Base-by-base conservation (phyloP, 345 rosid genomes). In the Gossypium stocksii region DNA sequence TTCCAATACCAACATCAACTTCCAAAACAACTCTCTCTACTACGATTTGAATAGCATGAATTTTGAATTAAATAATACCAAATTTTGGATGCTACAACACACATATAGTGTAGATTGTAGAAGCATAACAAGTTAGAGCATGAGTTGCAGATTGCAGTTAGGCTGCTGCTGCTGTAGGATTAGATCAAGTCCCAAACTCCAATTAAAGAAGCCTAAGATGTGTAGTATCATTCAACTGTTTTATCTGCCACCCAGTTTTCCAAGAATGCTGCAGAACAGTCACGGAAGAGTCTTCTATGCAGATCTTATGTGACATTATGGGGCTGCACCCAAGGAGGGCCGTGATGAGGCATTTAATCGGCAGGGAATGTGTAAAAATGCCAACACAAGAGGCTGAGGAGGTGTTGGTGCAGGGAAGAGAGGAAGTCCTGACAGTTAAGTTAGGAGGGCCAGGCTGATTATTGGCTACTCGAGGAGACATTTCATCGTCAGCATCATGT, bases 221-320 rank as follows among this genome's bases (percentile, higher is more conserved):
- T 57, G 94, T 82, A 27, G 91, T 87, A 76, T 92, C 98, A 67
- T 94, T 94, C 75, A 90, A 68, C 73, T 91, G 86, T 83, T 92
- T 92, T 70, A 94, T 83, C 88, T 90, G 97, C 98, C 97, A 94
- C 1, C 98, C 98, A 1, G 86, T 88, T 86, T 74, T 87, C 88
- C 92, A 90, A 0, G 97, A 90, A 79, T 92, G 97, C 59, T 86
- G 93, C 56, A 94, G 78, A 71, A 92, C 91, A 0, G 92, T 92
- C 74, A 92, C 98, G 0, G 97, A 92, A 60, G 98, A 94, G 83
- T 94, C 97, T 25, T 89, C 97, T 74, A 92, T 83, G 75, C 93
- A 89, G 63, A 94, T 85, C 83, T 87, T 94, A 64, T 83, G 87
- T 2, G 85, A 83, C 94, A 90, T 85, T 46, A 82, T 69, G 0